Evolutionary conservation across 2,329 filamentous ascomycete genomes (phyloP), one percentile per base, ranked within the genome.

Genomic region (Madurella mycetomatis): DNA sequence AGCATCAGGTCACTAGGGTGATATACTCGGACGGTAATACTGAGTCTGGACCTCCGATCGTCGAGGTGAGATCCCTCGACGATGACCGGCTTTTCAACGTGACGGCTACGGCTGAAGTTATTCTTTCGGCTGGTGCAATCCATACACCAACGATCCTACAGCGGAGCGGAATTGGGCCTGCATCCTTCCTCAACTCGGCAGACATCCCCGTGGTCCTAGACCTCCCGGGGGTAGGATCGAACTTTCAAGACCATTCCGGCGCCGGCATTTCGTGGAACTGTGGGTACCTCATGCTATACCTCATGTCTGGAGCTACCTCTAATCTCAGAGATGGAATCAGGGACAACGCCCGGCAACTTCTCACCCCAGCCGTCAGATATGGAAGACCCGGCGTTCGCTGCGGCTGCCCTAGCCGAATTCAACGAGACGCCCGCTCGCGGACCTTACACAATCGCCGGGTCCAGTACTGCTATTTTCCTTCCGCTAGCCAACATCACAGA

Each of bases 141-240:
- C 66, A 71, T 59, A 76, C 65, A 19, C 75, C 66, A 37, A 70
- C 76, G 46, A 62, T 80, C 4, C 67, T 80, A 0, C 71, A 78
- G 57, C 65, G 76, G 2, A 78, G 76, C 16, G 77, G 77, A 1
- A 70, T 81, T 9, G 77, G 77, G 0, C 64, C 67, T 4, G 58
- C 62, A 9, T 58, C 63, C 2, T 56, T 72, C 1, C 60, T 81
- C 2, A 50, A 64, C 0, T 55, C 57, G 4, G 65, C 72, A 11
- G 65, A 65, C 0, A 75, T 81, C 17, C 58, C 66, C 0, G 58
- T 73, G 0, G 50, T 78, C 0, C 65, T 72, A 2, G 69, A 79
- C 47, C 66, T 76, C 0, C 74, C 77, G 0, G 75, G 72, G 0
- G 77, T 81, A 1, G 78, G 78, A 3, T 64, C 73, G 41, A 75